A percentile compares a stretch with the other conserved stretches of the same genome.
Conservation (phyloP, 2,329 filamentous ascomycete species). For the Stylonectria norvegica region DNA sequence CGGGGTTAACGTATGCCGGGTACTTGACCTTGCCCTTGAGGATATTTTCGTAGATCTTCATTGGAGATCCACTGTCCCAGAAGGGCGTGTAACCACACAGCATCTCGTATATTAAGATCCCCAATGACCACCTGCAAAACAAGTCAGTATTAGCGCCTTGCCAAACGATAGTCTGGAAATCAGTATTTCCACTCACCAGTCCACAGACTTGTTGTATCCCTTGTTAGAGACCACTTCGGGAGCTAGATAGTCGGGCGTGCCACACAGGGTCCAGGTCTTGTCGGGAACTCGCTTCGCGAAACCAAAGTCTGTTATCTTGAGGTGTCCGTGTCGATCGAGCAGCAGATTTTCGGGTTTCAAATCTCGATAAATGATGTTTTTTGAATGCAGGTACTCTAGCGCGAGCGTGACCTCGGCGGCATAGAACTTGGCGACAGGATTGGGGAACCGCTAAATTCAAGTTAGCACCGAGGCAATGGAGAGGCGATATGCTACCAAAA, state of each 20-base stretch:
- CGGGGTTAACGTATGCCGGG: conserved; percentile 89
- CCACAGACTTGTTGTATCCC: conserved; percentile 98
- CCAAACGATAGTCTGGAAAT: not conserved
- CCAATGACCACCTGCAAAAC: conserved; percentile 84
- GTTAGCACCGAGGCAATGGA: not conserved
- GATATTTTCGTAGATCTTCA: conserved; percentile 99
- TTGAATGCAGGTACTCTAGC: conserved; percentile 89
- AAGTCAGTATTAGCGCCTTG: conserved; percentile 8
- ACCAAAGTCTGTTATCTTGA: conserved; percentile 98
- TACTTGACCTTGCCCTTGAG: conserved; percentile 95
- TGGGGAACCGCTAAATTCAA: conserved; percentile 78
- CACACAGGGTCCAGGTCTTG: conserved; percentile 98
- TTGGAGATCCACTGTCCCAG: conserved; percentile 95
- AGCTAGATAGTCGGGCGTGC: conserved; percentile 94
- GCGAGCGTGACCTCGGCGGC: conserved; percentile 95
- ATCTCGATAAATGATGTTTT: conserved; percentile 97
- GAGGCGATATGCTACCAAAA: not conserved
- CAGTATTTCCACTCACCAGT: conserved; percentile 79
- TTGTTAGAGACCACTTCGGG: conserved; percentile 99
- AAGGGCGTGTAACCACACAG: conserved; percentile 98
- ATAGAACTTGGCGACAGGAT: conserved; percentile 98
- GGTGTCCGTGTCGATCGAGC: conserved; percentile 85
- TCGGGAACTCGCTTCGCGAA: conserved; percentile 98
- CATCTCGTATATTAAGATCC: conserved; percentile 99
- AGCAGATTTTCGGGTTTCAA: conserved; percentile 93